phyloP scores from a whole-genome alignment of 352 stramenopile genomes.

The Pythium coloratum region DNA sequence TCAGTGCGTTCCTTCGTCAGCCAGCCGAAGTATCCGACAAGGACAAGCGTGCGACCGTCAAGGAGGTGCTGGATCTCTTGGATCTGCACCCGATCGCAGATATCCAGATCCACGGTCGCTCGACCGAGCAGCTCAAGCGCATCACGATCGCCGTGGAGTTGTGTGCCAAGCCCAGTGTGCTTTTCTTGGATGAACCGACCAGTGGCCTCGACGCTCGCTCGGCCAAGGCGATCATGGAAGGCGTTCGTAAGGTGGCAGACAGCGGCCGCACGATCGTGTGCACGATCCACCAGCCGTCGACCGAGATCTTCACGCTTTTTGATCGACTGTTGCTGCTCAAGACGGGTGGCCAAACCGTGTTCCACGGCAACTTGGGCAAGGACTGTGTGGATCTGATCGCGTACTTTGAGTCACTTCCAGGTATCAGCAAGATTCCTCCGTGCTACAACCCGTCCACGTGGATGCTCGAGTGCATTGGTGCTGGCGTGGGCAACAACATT shows the following conservation, averaged over 20 bases:
- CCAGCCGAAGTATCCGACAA: conserved; percentile 15
- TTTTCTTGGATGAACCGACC: conserved; percentile 77
- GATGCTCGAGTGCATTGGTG: conserved; percentile 73
- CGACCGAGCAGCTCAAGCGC: conserved; percentile 40
- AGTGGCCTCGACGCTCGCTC: conserved; percentile 47
- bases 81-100: conserved; percentile 37
- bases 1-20: conserved; percentile 73
- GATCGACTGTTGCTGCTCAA: conserved; percentile 53
- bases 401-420: conserved; percentile 63
- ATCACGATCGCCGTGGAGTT: conserved; percentile 86
- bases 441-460: conserved; percentile 80
- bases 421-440: conserved; percentile 36
- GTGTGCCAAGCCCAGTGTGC: conserved; percentile 65
- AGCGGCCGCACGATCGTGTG: conserved; percentile 25
- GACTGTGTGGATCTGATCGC: conserved; percentile 33
- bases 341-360: conserved; percentile 22
- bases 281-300: conserved; percentile 36
- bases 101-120: conserved; percentile 35
- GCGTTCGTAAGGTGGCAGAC: too few species aligned
- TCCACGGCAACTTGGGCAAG: conserved; percentile 41
- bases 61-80: conserved; percentile 41
- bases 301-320: conserved; percentile 68
- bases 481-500: conserved; percentile 29
- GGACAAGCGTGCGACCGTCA: conserved; percentile 38
- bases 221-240: too few species aligned